A percentile compares a stretch with the other conserved stretches of the same genome.
phyloP scores from a whole-genome alignment of 345 rosid species.

The Diplotaxis tenuifolia region DNA sequence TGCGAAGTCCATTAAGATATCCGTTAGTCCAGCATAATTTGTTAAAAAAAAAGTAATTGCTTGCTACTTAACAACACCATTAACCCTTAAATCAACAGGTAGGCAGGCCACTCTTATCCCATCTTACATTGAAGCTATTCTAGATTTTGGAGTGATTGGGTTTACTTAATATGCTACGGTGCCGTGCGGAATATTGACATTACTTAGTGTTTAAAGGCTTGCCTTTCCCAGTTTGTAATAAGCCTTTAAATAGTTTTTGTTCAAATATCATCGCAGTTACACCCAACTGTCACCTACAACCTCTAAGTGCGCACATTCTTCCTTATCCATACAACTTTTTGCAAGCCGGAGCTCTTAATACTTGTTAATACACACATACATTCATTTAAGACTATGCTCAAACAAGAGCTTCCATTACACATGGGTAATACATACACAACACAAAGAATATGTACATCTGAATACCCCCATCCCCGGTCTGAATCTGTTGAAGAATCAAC shows the following conservation, averaged over 20 bases:
- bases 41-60: neutral
- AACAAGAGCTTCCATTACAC: conserved; percentile 23
- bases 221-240: neutral
- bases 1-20: neutral
- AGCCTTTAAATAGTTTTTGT: neutral
- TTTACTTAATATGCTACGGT: conserved; percentile 5
- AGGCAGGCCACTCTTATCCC: conserved; percentile 16
- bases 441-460: conserved; percentile 31
- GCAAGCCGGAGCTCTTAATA: neutral
- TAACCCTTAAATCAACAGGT: neutral
- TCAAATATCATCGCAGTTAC: neutral
- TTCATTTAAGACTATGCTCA: conserved; percentile 19
- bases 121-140: conserved; percentile 12
- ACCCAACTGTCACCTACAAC: neutral
- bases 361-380: neutral
- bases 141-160: neutral
- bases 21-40: neutral
- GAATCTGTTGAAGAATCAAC: conserved; percentile 23
- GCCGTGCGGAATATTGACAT: neutral
- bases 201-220: too few relatives aligned
- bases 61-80: neutral
- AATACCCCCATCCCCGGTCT: conserved; percentile 36
- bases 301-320: neutral
- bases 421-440: conserved; percentile 20
- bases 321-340: neutral